Base-by-base conservation (phyloP, 225 moss, liverwort and hornwort species). In the Bryoerythrophyllum caledonicum region DNA sequence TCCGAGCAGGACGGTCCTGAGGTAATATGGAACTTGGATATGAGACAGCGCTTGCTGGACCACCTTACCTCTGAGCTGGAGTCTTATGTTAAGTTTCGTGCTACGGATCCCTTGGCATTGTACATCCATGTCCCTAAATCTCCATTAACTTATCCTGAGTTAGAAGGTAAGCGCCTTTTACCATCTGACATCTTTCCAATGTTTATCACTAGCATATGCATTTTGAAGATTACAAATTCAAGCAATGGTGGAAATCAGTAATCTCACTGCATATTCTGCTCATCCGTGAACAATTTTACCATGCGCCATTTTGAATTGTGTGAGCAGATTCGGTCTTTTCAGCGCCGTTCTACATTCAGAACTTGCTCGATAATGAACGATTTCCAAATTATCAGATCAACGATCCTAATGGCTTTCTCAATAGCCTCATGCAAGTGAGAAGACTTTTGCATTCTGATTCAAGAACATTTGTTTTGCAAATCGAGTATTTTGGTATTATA, bases 1-100 rank as follows among this genome's bases (percentile, higher is more conserved):
- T 81, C 89, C 41, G 93, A 95, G 72, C 94, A 99, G 83, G 84
- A 99, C 87, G 82, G 89, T n/a, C 97, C 97, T 4, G 97, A 91
- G 76, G 88, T 99, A 27, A 88, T 99, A 72, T 99, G 97, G 97
- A 99, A 90, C 83, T 76, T 80, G 71, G 93, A 86, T 20, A 99
- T 99, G 97, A 82, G 91, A 74, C 86, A 95, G 68, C 87, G 82
- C 76, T 82, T 99, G 72, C 85, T 99, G 69, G 86, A 92, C 83
- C 91, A 99, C 70, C 97, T 99, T 23, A 84, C 91, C 7, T 85
- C 76, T 77, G 97, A 95, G 85, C 82, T 99, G 66, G 94, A 91
- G 70, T 89, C 93, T 34, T 99, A 99, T 71, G 97, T 99, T 3
- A 99, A 99, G 64, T 99, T 89, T 70, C 93, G 97, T 75, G 93